Percentiles rank a stretch among this genome's conserved stretches.
These are phyloP conservation scores for Sarocladium strictum DNA, from an alignment of 2,329 filamentous ascomycete species.

Conservation along the genomic window DNA sequence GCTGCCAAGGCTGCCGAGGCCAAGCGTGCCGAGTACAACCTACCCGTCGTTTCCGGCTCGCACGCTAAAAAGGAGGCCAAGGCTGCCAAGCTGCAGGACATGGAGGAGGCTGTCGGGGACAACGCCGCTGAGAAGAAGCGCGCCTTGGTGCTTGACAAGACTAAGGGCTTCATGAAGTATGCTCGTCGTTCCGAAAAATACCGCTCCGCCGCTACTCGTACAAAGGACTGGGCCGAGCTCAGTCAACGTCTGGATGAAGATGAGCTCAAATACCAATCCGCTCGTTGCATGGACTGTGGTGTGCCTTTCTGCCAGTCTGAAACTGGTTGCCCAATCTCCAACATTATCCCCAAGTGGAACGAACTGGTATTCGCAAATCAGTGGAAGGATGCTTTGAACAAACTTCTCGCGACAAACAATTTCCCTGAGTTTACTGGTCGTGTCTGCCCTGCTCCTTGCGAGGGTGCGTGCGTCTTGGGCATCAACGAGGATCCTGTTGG, in stretches of 20 bases:
- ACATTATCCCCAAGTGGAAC: conserved; percentile 98
- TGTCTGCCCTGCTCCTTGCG: conserved; percentile 93
- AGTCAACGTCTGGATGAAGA: conserved; percentile 84
- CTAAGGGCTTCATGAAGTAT: conserved; percentile 96
- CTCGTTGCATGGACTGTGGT: conserved; percentile 98
- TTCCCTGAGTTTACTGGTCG: conserved; percentile 97
- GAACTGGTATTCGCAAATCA: conserved; percentile 71
- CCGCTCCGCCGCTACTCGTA: conserved; percentile 73
- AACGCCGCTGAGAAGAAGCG: conserved; percentile 82
- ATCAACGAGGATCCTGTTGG: conserved; percentile 97
- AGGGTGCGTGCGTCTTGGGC: conserved; percentile 90
- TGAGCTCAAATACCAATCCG: conserved; percentile 93
- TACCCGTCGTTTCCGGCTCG: conserved; percentile 68
- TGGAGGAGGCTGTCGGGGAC: conserved; percentile 87
- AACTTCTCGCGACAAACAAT: conserved; percentile 94
- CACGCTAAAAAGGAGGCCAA: conserved; percentile 58
- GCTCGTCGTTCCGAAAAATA: conserved; percentile 90
- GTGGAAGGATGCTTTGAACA: conserved; percentile 88
- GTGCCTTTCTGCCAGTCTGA: conserved; percentile 98
- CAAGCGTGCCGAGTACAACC: conserved; percentile 76
- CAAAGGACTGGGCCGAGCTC: conserved; percentile 90
- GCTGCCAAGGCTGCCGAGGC: conserved; percentile 78
- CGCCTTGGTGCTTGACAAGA: conserved; percentile 94
- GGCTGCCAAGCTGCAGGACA: conserved; percentile 67
- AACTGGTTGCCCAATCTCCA: conserved; percentile 89